Percentiles rank a stretch among this genome's conserved stretches.
These are phyloP conservation scores for Colletotrichum tamarilloi DNA, from an alignment of 2,329 filamentous ascomycete genomes.

Conservation along the genomic window DNA sequence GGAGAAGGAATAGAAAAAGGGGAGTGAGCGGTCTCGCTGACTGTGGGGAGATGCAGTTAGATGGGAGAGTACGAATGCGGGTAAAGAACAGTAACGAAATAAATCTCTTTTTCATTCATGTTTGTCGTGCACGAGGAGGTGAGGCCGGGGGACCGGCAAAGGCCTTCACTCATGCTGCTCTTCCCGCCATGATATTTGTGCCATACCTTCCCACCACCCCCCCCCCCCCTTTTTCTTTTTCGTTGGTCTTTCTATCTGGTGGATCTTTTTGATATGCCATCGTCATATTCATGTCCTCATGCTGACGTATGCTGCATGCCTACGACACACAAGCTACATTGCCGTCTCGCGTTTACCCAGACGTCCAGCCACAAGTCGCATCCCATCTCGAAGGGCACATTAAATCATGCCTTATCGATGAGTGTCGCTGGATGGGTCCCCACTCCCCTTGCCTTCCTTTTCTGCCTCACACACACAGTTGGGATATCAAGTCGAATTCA, in stretches of 20 bases:
- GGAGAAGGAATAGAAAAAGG: constrained; percentile 4
- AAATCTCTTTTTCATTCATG: constrained; percentile 4
- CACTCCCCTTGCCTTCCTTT: too few relatives aligned
- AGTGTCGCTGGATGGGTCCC: too few relatives aligned
- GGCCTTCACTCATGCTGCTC: background rate
- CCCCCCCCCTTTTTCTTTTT: too few relatives aligned
- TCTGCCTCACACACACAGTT: too few relatives aligned
- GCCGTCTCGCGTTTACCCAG: too few relatives aligned
- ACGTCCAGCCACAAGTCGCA: too few relatives aligned
- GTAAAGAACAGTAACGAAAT: constrained; percentile 12
- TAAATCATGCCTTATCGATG: too few relatives aligned
- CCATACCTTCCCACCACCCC: too few relatives aligned
- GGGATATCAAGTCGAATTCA: too few relatives aligned
- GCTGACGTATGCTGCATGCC: background rate
- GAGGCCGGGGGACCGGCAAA: background rate
- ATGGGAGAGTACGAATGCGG: background rate
- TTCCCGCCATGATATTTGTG: background rate
- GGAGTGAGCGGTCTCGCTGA: background rate
- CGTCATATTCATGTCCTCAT: constrained; percentile 2
- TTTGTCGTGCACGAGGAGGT: background rate
- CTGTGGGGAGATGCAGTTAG: background rate
- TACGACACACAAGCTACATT: too few relatives aligned
- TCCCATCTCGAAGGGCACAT: too few relatives aligned
- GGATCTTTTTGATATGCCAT: background rate
- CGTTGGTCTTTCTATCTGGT: too few relatives aligned